Percentiles rank a stretch among this genome's conserved stretches.
Evolutionary conservation across 305 asterid genomes (phyloP).

Genomic region (Solanum hybrid): DNA sequence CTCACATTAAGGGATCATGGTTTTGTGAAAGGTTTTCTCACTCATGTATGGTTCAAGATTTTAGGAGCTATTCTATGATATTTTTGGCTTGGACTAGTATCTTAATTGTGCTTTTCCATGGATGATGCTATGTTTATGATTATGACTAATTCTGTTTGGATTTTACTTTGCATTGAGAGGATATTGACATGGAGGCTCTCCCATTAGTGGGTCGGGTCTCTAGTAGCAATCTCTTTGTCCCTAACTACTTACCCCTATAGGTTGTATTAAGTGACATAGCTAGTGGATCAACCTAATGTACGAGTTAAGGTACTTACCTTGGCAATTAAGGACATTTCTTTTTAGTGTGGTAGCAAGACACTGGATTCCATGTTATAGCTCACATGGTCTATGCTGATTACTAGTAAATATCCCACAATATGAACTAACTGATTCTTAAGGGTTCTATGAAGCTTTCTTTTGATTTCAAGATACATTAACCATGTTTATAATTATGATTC

Average conservation of each 20-base stretch:
- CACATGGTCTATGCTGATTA: neutral
- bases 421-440: neutral
- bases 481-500: neutral
- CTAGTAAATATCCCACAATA: neutral
- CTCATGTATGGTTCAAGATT: neutral
- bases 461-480: neutral
- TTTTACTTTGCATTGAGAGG: neutral
- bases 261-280: neutral
- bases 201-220: neutral
- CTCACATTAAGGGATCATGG: neutral
- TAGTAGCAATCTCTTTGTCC: neutral
- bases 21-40: neutral
- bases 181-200: neutral
- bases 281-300: neutral
- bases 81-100: neutral
- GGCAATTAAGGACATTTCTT: neutral
- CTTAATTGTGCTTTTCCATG: neutral
- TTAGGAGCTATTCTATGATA: neutral
- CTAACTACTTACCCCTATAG: neutral
- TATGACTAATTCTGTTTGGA: neutral
- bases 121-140: neutral
- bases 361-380: neutral
- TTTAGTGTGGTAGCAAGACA: neutral
- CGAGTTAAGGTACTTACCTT: neutral
- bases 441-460: neutral